These are phyloP conservation scores for Fusarium domesticum DNA, from an alignment of 2,329 filamentous ascomycete species.

Conservation along the genomic window DNA sequence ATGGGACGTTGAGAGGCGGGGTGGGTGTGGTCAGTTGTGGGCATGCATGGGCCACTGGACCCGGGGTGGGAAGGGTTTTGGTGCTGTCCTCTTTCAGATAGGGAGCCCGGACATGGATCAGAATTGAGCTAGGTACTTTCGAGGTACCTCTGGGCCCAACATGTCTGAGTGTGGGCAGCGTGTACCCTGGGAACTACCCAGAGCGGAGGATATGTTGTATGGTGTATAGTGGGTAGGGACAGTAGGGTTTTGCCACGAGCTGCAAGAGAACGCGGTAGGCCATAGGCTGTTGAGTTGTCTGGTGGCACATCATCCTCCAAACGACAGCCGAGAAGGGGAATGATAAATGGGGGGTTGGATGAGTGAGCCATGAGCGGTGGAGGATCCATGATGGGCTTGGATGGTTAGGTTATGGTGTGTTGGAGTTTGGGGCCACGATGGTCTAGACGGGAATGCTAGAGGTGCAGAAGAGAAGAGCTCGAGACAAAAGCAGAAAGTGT, in stretches of 20 bases:
- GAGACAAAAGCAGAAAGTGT: background rate
- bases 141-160: background rate
- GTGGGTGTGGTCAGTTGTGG: conserved; percentile 27
- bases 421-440: background rate
- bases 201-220: conserved; percentile 5
- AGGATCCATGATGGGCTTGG: background rate
- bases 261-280: conserved; percentile 1
- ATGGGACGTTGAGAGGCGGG: conserved; percentile 34
- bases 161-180: background rate
- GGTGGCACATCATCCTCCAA: conserved; percentile 1
- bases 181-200: background rate
- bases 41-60: conserved; percentile 27
- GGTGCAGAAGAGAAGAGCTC: background rate
- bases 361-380: background rate
- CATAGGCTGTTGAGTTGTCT: too few relatives aligned
- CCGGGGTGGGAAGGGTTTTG: conserved; percentile 15
- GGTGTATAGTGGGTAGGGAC: conserved; percentile 1
- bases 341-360: conserved; percentile 12
- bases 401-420: background rate
- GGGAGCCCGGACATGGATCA: conserved; percentile 9
- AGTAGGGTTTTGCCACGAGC: conserved; percentile 1
- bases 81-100: conserved; percentile 20
- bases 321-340: conserved; percentile 3
- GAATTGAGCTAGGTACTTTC: conserved; percentile 8
- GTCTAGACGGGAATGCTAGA: too few relatives aligned